Conservation (phyloP, 495 filamentous ascomycete species). For the Penicillium flavigenum region DNA sequence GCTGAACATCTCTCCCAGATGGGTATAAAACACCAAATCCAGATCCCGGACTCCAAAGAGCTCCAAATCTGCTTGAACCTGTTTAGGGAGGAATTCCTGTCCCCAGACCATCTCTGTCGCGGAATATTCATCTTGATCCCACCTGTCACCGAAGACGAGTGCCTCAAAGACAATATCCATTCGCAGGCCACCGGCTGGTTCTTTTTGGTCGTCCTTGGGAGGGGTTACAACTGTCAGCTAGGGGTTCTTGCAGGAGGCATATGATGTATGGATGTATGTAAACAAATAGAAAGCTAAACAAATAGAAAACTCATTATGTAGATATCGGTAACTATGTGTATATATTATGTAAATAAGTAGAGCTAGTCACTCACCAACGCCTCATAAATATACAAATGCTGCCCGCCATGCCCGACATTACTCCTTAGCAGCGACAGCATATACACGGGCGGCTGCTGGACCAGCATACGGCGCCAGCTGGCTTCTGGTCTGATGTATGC, state of each 20-base stretch:
- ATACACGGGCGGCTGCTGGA: conserved; percentile 19
- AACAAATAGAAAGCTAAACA: neutral
- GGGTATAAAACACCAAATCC: neutral
- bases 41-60: neutral
- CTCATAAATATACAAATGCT: conserved; percentile 2
- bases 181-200: neutral
- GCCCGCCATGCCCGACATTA: conserved; percentile 3
- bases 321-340: neutral
- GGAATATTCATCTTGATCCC: neutral
- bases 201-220: neutral
- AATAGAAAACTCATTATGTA: neutral
- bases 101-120: neutral
- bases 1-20: neutral
- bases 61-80: neutral
- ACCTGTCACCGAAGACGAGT: neutral
- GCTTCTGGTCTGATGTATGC: conserved; percentile 15
- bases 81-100: neutral
- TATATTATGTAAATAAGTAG: neutral
- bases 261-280: neutral
- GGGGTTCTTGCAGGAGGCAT: neutral
- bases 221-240: neutral
- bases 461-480: conserved; percentile 24
- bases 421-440: neutral
- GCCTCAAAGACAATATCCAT: conserved; percentile 5
- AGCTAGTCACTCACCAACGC: neutral